A percentile compares a stretch with the other conserved stretches of the same genome.
Conservation (phyloP, 371 early-diverging fungal species). For the Rhizomucor miehei region DNA sequence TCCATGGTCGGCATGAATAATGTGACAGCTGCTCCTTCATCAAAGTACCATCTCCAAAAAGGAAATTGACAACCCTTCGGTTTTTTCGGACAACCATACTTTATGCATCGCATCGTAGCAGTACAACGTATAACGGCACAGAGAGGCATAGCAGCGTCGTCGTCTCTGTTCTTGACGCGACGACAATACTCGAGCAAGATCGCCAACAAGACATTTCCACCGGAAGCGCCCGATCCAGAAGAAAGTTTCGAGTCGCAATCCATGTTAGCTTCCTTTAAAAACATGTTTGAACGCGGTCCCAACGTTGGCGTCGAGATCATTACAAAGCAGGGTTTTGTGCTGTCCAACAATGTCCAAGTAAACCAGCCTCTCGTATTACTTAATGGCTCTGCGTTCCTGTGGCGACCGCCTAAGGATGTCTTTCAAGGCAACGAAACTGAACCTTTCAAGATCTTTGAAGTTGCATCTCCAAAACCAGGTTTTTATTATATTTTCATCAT, state of each 20-base stretch:
- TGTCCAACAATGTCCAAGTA: constrained; percentile 43
- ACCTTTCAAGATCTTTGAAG: constrained; percentile 45
- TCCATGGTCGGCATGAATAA: no score
- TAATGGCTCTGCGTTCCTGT: constrained; percentile 49
- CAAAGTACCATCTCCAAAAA: no score
- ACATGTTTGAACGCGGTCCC: constrained; percentile 56
- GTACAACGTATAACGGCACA: no score
- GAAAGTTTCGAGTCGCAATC: background rate
- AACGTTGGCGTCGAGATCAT: constrained; percentile 45
- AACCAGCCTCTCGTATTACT: constrained; percentile 43
- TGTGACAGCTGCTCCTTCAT: no score
- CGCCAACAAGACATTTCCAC: constrained; percentile 13
- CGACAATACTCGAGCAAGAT: constrained; percentile 1
- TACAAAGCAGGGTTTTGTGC: constrained; percentile 47
- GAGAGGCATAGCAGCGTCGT: no score
- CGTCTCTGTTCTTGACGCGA: no score
- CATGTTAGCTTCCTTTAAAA: constrained; percentile 32
- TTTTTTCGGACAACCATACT: no score
- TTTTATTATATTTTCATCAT: background rate
- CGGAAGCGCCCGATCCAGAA: constrained; percentile 12
- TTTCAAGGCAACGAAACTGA: constrained; percentile 17
- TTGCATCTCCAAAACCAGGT: constrained; percentile 51
- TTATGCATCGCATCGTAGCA: no score
- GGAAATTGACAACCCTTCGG: no score
- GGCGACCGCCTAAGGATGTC: constrained; percentile 39